Conservation (phyloP, 1,284 basidiomycete genomes). For the Ustilago lituana region DNA sequence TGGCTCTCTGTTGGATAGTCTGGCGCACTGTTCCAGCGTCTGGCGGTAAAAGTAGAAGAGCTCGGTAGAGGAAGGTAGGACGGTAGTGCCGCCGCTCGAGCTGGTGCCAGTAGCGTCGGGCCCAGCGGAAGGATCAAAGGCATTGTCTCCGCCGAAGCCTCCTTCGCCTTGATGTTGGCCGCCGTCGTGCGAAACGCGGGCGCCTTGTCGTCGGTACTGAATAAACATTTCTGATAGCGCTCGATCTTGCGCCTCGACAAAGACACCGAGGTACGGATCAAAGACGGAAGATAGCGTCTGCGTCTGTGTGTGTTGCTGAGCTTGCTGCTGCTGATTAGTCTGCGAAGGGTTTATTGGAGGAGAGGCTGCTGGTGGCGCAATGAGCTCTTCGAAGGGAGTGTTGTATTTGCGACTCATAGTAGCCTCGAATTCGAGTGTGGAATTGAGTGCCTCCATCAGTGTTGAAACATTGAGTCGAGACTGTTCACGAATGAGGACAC, state of each 20-base stretch:
- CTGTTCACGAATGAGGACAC: slow-evolving; percentile 61
- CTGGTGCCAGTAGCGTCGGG: slow-evolving; percentile 70
- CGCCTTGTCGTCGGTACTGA: slow-evolving; percentile 38
- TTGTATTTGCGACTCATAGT: slow-evolving; percentile 51
- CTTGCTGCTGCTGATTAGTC: slow-evolving; percentile 6
- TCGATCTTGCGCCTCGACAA: slow-evolving; percentile 94
- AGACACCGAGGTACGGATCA: slow-evolving; percentile 89
- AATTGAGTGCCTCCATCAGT: slow-evolving; percentile 59
- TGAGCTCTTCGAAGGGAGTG: slow-evolving; percentile 44
- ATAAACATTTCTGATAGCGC: slow-evolving; percentile 63
- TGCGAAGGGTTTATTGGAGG: neutral
- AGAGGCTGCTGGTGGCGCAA: slow-evolving; percentile 18
- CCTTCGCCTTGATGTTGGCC: slow-evolving; percentile 14
- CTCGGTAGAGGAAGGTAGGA: slow-evolving; percentile 92
- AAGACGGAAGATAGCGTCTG: slow-evolving; percentile 77
- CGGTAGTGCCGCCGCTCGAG: slow-evolving; percentile 73
- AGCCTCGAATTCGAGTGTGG: slow-evolving; percentile 63
- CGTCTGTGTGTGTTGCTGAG: slow-evolving; percentile 40
- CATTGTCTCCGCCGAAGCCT: slow-evolving; percentile 67
- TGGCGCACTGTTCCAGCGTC: slow-evolving; percentile 90
- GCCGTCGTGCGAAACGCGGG: slow-evolving; percentile 29
- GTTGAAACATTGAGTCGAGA: slow-evolving; percentile 55
- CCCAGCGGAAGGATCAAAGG: slow-evolving; percentile 71
- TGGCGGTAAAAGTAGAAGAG: slow-evolving; percentile 97
- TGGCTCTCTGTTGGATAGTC: slow-evolving; percentile 60